A percentile compares a stretch with the other conserved stretches of the same genome.
phyloP scores from a whole-genome alignment of 1,284 basidiomycete genomes.

The Takashimella tepidaria region DNA sequence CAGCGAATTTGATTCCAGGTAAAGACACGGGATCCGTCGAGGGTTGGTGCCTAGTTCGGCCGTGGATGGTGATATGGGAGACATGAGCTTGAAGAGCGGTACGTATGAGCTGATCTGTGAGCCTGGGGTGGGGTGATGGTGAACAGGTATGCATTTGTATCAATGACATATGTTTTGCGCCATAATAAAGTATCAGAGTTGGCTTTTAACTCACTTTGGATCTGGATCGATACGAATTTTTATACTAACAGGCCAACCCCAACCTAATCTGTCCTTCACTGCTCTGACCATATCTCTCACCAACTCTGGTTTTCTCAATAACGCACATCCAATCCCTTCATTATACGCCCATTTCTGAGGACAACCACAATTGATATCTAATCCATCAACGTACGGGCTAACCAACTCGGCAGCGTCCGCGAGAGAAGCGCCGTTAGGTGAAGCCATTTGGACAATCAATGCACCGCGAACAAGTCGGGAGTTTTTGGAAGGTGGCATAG shows the following conservation, averaged over 20 bases:
- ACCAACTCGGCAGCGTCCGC: slow-evolving; percentile 57
- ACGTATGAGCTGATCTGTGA: slow-evolving; percentile 53
- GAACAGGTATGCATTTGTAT: too few species aligned
- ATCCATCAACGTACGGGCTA: slow-evolving; percentile 52
- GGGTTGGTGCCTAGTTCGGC: slow-evolving; percentile 55
- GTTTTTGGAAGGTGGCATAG: slow-evolving; percentile 22
- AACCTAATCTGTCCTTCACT: slow-evolving; percentile 54
- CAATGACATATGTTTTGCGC: too few species aligned
- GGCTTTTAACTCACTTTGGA: slow-evolving; percentile 42
- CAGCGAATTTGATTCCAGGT: slow-evolving; percentile 53
- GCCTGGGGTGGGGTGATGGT: slow-evolving; percentile 37
- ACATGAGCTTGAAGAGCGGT: slow-evolving; percentile 46
- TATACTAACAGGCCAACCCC: slow-evolving; percentile 55
- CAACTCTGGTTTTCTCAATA: slow-evolving; percentile 56
- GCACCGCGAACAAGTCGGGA: slow-evolving; percentile 49
- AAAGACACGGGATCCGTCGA: slow-evolving; percentile 54
- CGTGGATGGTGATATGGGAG: slow-evolving; percentile 55
- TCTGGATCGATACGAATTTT: slow-evolving; percentile 58
- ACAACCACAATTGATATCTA: slow-evolving; percentile 58
- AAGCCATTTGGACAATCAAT: slow-evolving; percentile 57
- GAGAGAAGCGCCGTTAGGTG: slow-evolving; percentile 51
- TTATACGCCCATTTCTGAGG: slow-evolving; percentile 55
- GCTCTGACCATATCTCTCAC: slow-evolving; percentile 55
- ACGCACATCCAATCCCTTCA: slow-evolving; percentile 56
- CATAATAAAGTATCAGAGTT: too few species aligned